Conservation (phyloP, 805 yeast species). For the Ogataea populi-albae region DNA sequence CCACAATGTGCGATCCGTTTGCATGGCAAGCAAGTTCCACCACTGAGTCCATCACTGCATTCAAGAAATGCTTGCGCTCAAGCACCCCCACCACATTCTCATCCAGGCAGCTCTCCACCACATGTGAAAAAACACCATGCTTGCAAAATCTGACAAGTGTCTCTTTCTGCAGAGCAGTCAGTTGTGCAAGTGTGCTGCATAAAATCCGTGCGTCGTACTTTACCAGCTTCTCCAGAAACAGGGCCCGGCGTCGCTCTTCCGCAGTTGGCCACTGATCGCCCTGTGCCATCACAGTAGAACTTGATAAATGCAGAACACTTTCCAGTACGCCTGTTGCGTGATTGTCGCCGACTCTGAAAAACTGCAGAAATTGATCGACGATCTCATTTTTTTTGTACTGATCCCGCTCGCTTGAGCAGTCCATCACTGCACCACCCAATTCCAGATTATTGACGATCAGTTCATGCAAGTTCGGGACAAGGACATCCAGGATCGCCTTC, state of each 20-base stretch:
- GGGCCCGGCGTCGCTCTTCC: constrained; percentile 76
- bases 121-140: constrained; percentile 91
- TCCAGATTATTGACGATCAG: constrained; percentile 68
- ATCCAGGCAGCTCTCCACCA: constrained; percentile 63
- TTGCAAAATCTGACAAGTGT: constrained; percentile 69
- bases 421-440: constrained; percentile 62
- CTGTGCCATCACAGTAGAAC: constrained; percentile 77
- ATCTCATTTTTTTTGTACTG: constrained; percentile 61
- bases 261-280: constrained; percentile 91
- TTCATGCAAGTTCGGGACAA: constrained; percentile 64
- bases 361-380: constrained; percentile 45
- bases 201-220: constrained; percentile 63
- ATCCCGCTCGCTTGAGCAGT: constrained; percentile 57
- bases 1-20: constrained; percentile 89
- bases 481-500: constrained; percentile 55
- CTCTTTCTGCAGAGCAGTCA: constrained; percentile 58
- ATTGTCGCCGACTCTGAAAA: constrained; percentile 36
- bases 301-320: constrained; percentile 58
- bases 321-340: constrained; percentile 51
- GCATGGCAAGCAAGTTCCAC: constrained; percentile 73
- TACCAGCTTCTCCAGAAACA: constrained; percentile 71
- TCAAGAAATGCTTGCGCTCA: constrained; percentile 61
- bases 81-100: constrained; percentile 48
- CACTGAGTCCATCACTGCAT: constrained; percentile 51
- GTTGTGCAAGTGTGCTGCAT: constrained; percentile 54